Percentiles rank a stretch among this genome's conserved stretches.
phyloP scores from a whole-genome alignment of 768 basidiomycete species.

The Tylopilus sp. region DNA sequence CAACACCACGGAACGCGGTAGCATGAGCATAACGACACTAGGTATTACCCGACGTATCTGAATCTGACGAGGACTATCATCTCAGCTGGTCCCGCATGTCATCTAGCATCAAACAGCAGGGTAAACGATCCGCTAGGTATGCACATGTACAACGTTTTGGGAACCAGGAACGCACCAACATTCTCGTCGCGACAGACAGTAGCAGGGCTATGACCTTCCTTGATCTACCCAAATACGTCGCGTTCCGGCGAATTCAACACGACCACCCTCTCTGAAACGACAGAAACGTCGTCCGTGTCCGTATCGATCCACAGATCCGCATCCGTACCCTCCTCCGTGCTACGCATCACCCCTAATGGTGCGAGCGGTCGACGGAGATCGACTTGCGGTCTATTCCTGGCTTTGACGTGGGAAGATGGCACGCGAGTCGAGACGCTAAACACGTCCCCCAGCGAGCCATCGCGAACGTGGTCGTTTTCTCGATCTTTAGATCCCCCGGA shows the following conservation, averaged over 20 bases:
- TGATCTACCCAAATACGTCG: conserved; percentile 11
- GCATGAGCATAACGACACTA: no score
- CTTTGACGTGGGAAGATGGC: neutral
- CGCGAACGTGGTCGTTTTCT: conserved; percentile 6
- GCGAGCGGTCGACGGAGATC: conserved; percentile 4
- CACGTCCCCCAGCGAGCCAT: conserved; percentile 11
- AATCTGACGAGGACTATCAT: no score
- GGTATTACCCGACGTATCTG: no score
- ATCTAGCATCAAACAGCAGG: no score
- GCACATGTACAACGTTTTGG: no score
- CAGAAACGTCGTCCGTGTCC: conserved; percentile 31
- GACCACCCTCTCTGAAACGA: conserved; percentile 12
- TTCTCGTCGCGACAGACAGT: no score
- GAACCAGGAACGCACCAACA: no score
- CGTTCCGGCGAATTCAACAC: conserved; percentile 5
- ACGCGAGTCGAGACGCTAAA: conserved; percentile 3
- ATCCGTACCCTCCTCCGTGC: conserved; percentile 17
- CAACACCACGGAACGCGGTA: no score
- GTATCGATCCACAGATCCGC: conserved; percentile 39
- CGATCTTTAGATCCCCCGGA: conserved; percentile 2
- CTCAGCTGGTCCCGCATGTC: no score
- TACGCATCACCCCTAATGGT: conserved; percentile 5
- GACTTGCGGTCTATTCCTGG: neutral
- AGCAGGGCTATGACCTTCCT: no score
- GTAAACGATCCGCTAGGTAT: no score